Evolutionary conservation across 192 early-diverging fungal genomes (phyloP), one percentile per base, ranked within the genome.

Genomic region (Phlyctochytrium planicorne): DNA sequence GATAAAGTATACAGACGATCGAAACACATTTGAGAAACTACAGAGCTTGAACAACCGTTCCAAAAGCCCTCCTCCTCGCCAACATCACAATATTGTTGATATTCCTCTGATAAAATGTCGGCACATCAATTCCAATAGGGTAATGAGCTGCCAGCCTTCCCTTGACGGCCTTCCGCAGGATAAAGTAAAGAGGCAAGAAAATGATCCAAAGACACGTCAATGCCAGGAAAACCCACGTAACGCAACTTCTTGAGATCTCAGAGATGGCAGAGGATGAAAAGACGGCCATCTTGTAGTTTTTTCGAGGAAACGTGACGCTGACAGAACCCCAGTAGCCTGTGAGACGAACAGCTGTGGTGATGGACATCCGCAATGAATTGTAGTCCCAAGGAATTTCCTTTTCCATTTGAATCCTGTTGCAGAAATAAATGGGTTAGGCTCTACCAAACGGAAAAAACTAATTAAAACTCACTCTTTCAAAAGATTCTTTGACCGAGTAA

Each of bases 171-270:
- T 53, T 63, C 3, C 68, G 16, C 31, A 34, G 17, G 1, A 62
- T n/a, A 17, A 70, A 34, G 62, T 53, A 70, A 20, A 75, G 29
- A 2, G 81, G 81, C 10, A 56, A 62, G 1, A 72, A 71, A 6
- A 82, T 70, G n/a, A 82, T 74, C 72, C 81, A 82, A 3, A 80
- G 66, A 40, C 78, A 82, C 27, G 79, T 81, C 36, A 82, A 56
- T 31, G 77, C 67, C n/a, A 73, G 71, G 0, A 80, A 34, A 17
- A 73, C 53, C 23, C 60, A 60, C 20, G 81, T 34, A 17, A 56
- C 52, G 12, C 47, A 64, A 16, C 65, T 31, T 29, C 78, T 69
- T 2, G 60, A 33, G 33, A 37, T 36, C 35, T 57, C 34, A 3
- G 79, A 75, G 3, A 78, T 2, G 3, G 63, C 52, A 3, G 76